These are phyloP conservation scores for Francoa sonchifolia DNA, from an alignment of 441 rosid genomes.

Conservation along the genomic window DNA sequence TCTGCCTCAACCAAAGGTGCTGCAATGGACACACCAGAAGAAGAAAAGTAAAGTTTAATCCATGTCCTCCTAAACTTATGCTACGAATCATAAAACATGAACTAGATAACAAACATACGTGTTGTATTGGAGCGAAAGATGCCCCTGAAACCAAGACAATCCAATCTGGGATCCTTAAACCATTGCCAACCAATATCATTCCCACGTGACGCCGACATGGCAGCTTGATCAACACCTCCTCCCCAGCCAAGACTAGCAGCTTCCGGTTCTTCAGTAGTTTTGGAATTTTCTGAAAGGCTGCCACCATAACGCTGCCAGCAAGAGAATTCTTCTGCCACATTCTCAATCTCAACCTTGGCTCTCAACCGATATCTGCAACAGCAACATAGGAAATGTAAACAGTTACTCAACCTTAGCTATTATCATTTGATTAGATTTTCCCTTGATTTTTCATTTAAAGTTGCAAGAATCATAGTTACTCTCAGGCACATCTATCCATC, in stretches of 20 bases:
- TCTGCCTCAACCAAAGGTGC: slow-evolving; percentile 79
- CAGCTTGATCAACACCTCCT: slow-evolving; percentile 36
- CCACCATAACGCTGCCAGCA: slow-evolving; percentile 80
- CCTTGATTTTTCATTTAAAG: no score
- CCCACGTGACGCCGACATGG: slow-evolving; percentile 47
- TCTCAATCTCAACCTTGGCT: slow-evolving; percentile 81
- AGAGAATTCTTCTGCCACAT: slow-evolving; percentile 47
- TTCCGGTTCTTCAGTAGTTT: slow-evolving; percentile 39
- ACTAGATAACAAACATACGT: slow-evolving; percentile 32
- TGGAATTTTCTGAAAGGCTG: slow-evolving; percentile 23
- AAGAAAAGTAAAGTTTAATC: slow-evolving; percentile 5
- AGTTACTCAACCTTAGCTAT: background rate
- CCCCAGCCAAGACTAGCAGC: slow-evolving; percentile 71
- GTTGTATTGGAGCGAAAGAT: slow-evolving; percentile 44
- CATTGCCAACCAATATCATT: slow-evolving; percentile 61
- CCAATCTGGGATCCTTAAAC: slow-evolving; percentile 84
- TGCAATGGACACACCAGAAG: slow-evolving; percentile 21
- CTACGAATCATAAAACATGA: background rate
- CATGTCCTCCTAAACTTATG: background rate
- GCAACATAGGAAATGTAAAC: background rate
- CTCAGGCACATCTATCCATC: no score
- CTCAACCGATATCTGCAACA: slow-evolving; percentile 66
- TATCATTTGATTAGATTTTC: background rate
- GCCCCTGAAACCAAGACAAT: slow-evolving; percentile 68
- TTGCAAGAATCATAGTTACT: no score